A percentile compares a stretch with the other conserved stretches of the same genome.
These are phyloP conservation scores for Vigna reflexopilosa DNA, from an alignment of 306 rosid species.

Conservation along the genomic window DNA sequence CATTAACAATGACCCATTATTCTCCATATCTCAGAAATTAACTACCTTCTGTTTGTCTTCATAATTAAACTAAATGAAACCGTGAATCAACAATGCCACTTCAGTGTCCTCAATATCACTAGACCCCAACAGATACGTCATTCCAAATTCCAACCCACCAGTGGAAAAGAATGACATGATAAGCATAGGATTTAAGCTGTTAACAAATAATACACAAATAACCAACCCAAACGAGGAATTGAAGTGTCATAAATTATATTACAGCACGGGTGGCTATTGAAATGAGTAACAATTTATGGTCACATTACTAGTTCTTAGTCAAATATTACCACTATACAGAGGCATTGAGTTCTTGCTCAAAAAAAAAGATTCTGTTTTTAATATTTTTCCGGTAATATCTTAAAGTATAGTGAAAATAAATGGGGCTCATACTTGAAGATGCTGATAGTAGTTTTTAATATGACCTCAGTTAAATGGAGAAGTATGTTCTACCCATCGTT, in stretches of 20 bases:
- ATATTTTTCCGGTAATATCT: neutral
- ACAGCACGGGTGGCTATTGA: neutral
- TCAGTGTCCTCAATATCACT: neutral
- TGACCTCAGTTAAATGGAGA: slow-evolving; percentile 5
- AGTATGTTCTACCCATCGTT: neutral
- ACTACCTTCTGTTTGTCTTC: neutral
- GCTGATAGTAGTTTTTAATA: slow-evolving; percentile 6
- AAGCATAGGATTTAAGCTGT: slow-evolving; percentile 26
- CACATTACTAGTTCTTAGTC: slow-evolving; percentile 1
- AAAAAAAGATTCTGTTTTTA: neutral
- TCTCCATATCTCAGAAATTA: neutral
- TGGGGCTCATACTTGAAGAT: slow-evolving; percentile 25
- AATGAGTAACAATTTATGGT: neutral
- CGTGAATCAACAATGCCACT: slow-evolving; percentile 3
- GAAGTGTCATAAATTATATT: neutral
- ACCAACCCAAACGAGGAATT: slow-evolving; percentile 21
- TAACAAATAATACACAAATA: slow-evolving; percentile 31
- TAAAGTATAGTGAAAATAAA: slow-evolving; percentile 20
- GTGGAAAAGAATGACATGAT: neutral
- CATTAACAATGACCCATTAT: neutral
- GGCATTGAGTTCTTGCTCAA: slow-evolving; percentile 21
- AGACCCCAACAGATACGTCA: slow-evolving; percentile 10
- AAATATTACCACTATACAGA: slow-evolving; percentile 13
- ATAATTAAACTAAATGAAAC: neutral
- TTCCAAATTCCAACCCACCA: slow-evolving; percentile 33